phyloP scores from a whole-genome alignment of 2,329 filamentous ascomycete genomes.

The Pseudophaeomoniella oleicola region DNA sequence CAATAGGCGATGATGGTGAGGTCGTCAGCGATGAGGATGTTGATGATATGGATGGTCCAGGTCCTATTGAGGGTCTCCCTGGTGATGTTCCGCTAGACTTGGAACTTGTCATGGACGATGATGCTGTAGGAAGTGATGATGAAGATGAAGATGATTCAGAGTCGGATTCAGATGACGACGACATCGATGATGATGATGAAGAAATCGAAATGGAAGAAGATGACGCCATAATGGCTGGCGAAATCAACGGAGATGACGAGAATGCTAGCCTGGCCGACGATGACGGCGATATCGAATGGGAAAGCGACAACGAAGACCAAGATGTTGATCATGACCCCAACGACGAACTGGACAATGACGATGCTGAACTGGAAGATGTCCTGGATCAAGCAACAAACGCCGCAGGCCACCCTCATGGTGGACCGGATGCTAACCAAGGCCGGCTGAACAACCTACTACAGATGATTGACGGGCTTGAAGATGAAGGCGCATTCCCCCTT shows the following conservation, averaged over 20 bases:
- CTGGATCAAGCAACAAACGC: constrained; percentile 23
- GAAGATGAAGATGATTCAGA: constrained; percentile 46
- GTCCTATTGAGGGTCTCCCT: constrained; percentile 49
- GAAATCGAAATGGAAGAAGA: constrained; percentile 43
- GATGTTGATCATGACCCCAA: constrained; percentile 18
- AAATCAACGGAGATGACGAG: constrained; percentile 41
- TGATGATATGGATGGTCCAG: constrained; percentile 69
- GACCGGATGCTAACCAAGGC: constrained; percentile 27
- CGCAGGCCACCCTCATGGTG: constrained; percentile 26
- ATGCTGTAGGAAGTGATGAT: constrained; percentile 51
- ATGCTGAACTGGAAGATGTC: constrained; percentile 25
- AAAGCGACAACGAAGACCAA: constrained; percentile 30
- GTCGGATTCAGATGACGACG: constrained; percentile 41
- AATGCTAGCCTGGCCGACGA: constrained; percentile 31
- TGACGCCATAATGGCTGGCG: constrained; percentile 40
- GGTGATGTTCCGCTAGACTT: constrained; percentile 54
- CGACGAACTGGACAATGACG: constrained; percentile 27
- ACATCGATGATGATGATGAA: constrained; percentile 38
- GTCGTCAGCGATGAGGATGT: constrained; percentile 80
- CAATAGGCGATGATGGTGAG: constrained; percentile 61
- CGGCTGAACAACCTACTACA: constrained; percentile 16
- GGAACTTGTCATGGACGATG: constrained; percentile 73
- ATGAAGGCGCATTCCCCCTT: no score
- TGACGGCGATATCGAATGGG: constrained; percentile 32
- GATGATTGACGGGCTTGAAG: constrained; percentile 9